These are phyloP conservation scores for Themeda triandra DNA, from an alignment of 176 grass and related monocot genomes.

Conservation along the genomic window DNA sequence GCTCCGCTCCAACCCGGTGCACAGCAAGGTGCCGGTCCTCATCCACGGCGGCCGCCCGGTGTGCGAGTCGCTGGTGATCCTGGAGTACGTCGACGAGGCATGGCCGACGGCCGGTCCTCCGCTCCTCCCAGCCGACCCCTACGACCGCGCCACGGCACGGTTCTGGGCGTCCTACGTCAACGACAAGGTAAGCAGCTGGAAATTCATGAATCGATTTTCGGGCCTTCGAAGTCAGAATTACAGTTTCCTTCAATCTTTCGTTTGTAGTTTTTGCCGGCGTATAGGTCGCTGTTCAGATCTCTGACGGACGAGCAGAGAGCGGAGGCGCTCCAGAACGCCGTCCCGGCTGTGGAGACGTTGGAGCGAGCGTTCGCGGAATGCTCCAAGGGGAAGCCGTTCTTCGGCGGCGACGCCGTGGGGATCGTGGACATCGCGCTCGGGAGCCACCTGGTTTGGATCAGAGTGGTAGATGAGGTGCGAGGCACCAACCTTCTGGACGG, in stretches of 20 bases:
- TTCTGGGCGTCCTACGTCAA: too few relatives aligned
- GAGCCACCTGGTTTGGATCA: constrained; percentile 39
- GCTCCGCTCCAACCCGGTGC: constrained; percentile 34
- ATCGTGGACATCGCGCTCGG: constrained; percentile 47
- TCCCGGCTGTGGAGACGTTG: constrained; percentile 27
- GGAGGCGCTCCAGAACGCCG: constrained; percentile 11
- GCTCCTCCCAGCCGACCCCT: too few relatives aligned
- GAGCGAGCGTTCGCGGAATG: constrained; percentile 36
- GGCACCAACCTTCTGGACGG: constrained; percentile 37
- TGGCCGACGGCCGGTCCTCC: too few relatives aligned
- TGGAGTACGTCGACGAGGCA: not conserved
- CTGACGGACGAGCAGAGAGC: constrained; percentile 40
- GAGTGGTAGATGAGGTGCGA: constrained; percentile 18
- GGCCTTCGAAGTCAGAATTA: too few relatives aligned
- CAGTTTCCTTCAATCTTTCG: not conserved
- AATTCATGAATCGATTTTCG: too few relatives aligned
- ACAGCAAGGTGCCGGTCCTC: constrained; percentile 45
- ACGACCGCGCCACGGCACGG: too few relatives aligned
- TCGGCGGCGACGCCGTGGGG: constrained; percentile 32
- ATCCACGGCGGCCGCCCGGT: constrained; percentile 38
- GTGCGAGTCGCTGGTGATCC: constrained; percentile 40
- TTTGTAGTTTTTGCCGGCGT: constrained; percentile 27
- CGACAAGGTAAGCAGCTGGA: too few relatives aligned
- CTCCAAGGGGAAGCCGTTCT: constrained; percentile 40
- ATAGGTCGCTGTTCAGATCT: constrained; percentile 6